phyloP scores from a whole-genome alignment of 345 rosid species.

The Viola odorata region DNA sequence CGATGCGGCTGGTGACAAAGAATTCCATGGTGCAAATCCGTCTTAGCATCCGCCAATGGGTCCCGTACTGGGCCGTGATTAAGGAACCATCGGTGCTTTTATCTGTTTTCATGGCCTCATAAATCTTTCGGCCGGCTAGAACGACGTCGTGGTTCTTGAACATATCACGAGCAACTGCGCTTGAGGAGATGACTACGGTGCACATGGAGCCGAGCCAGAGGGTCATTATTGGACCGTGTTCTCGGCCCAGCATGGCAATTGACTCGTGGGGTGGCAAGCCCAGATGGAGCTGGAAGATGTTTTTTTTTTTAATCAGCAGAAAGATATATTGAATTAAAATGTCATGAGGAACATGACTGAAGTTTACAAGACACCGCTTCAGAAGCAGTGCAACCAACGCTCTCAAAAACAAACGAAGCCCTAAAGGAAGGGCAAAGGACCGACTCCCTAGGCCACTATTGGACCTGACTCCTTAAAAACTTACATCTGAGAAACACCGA shows the following conservation, averaged over 20 bases:
- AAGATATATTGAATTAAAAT: no score
- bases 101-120: slow-evolving; percentile 68
- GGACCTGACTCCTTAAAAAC: no score
- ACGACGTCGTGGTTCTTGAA: slow-evolving; percentile 68
- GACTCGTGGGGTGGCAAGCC: slow-evolving; percentile 52
- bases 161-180: slow-evolving; percentile 58
- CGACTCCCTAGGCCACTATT: no score
- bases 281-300: slow-evolving; percentile 31
- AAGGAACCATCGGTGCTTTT: slow-evolving; percentile 52
- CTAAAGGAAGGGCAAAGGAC: no score
- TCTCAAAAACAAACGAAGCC: no score
- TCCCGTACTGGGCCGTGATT: slow-evolving; percentile 71
- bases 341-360: no score
- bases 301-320: no score
- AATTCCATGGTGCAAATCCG: slow-evolving; percentile 61
- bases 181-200: slow-evolving; percentile 67
- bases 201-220: slow-evolving; percentile 66
- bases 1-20: slow-evolving; percentile 56
- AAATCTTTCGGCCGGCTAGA: slow-evolving; percentile 69
- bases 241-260: slow-evolving; percentile 37
- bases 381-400: no score
- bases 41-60: slow-evolving; percentile 69
- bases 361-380: no score
- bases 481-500: no score
- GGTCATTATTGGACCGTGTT: slow-evolving; percentile 72